These are phyloP conservation scores for Pseudocercospora cruenta DNA, from an alignment of 2,329 filamentous ascomycete genomes.

Conservation along the genomic window DNA sequence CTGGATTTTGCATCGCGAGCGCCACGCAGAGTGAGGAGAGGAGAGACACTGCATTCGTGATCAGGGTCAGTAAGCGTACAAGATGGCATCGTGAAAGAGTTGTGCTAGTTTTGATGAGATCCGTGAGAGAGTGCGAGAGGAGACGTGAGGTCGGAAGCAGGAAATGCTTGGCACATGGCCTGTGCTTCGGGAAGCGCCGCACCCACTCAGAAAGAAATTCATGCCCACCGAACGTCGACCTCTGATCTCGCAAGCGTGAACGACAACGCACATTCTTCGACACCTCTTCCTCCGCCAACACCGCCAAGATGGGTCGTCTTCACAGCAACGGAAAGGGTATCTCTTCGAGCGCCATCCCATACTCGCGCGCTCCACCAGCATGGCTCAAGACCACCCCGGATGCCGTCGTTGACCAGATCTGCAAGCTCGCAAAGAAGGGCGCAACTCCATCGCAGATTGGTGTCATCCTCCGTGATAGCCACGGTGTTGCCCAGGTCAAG, in stretches of 20 bases:
- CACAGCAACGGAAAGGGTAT: slow-evolving; percentile 99
- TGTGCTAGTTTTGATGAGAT: not conserved
- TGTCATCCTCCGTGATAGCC: slow-evolving; percentile 96
- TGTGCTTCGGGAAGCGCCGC: not conserved
- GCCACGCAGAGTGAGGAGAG: not conserved
- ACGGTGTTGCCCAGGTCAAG: slow-evolving; percentile 98
- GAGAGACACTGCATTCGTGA: not conserved
- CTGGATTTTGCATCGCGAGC: slow-evolving; percentile 5
- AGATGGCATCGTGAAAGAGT: not conserved
- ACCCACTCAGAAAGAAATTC: slow-evolving; percentile 1
- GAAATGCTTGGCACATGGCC: not conserved
- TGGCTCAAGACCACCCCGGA: slow-evolving; percentile 99
- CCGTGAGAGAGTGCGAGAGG: not conserved
- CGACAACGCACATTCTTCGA: slow-evolving; percentile 15
- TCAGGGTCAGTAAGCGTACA: not conserved
- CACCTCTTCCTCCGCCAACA: slow-evolving; percentile 32
- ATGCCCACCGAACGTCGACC: not conserved
- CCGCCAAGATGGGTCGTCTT: slow-evolving; percentile 86
- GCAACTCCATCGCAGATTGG: slow-evolving; percentile 98
- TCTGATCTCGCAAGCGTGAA: slow-evolving; percentile 12
- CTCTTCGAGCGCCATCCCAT: slow-evolving; percentile 91
- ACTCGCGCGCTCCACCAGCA: slow-evolving; percentile 87
- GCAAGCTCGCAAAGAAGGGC: slow-evolving; percentile 98
- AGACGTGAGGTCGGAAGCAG: not conserved
- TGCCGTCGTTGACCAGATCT: slow-evolving; percentile 98